phyloP scores from a whole-genome alignment of 495 filamentous ascomycete species.

The Xylaria telfairii region DNA sequence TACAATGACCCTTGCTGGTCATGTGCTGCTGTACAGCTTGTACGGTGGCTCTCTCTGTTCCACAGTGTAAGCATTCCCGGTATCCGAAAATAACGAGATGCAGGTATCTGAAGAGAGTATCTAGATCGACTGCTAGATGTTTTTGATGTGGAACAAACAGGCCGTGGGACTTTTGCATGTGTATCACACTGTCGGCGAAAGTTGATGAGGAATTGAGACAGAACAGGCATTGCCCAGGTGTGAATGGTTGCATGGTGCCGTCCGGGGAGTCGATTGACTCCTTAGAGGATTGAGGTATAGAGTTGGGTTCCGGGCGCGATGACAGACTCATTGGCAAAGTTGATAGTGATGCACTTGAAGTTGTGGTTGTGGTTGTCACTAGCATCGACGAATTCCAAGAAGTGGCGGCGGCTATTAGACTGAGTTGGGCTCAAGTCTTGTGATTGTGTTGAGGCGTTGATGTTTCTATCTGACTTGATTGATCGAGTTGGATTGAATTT shows the following conservation, averaged over 20 bases:
- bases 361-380: constrained; percentile 29
- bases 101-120: constrained; percentile 42
- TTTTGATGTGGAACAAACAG: constrained; percentile 38
- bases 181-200: constrained; percentile 38
- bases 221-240: constrained; percentile 27
- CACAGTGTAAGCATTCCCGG: constrained; percentile 46
- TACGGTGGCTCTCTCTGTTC: constrained; percentile 36
- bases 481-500: neutral
- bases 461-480: neutral
- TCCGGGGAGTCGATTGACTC: constrained; percentile 21
- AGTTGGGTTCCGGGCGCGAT: constrained; percentile 22
- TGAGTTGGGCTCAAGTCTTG: constrained; percentile 2
- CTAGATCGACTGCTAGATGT: constrained; percentile 38
- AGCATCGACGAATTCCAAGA: constrained; percentile 25
- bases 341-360: constrained; percentile 15
- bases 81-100: constrained; percentile 47
- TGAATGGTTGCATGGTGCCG: constrained; percentile 27
- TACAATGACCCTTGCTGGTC: constrained; percentile 42
- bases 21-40: constrained; percentile 49
- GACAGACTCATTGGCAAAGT: constrained; percentile 30
- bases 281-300: constrained; percentile 6
- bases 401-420: constrained; percentile 3
- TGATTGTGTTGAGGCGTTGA: neutral
- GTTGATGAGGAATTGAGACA: constrained; percentile 14
- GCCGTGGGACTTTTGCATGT: constrained; percentile 47